These are phyloP conservation scores for Thielaviopsis populi DNA, from an alignment of 2,329 filamentous ascomycete genomes.

Conservation along the genomic window DNA sequence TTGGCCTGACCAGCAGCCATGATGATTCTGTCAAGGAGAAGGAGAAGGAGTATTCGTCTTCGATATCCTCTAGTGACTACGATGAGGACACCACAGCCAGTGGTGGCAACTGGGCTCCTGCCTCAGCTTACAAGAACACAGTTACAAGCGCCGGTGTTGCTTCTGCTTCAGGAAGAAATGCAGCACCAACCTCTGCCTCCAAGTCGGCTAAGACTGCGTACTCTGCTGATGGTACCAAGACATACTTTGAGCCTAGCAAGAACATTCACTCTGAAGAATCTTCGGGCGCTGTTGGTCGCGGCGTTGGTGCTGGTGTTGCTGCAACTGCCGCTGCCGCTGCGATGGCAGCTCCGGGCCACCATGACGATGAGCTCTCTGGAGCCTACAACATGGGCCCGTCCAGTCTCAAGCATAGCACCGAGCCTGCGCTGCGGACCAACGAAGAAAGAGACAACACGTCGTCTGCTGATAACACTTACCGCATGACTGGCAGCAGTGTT, in stretches of 20 bases:
- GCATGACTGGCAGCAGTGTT: slow-evolving; percentile 9
- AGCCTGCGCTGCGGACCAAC: slow-evolving; percentile 7
- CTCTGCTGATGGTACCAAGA: slow-evolving; percentile 7
- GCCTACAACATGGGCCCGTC: slow-evolving; percentile 2
- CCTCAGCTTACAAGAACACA: slow-evolving; percentile 6
- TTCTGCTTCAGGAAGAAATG: neutral
- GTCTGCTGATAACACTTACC: neutral
- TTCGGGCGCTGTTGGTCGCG: neutral
- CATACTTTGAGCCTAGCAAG: slow-evolving; percentile 1
- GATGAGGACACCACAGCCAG: slow-evolving; percentile 4
- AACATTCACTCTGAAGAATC: neutral
- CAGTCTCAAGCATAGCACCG: slow-evolving; percentile 2
- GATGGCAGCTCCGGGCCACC: slow-evolving; percentile 6
- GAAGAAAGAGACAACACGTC: neutral
- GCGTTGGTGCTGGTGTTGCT: neutral
- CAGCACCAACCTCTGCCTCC: neutral
- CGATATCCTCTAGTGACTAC: slow-evolving; percentile 12
- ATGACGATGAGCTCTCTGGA: slow-evolving; percentile 2
- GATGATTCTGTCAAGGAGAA: slow-evolving; percentile 1
- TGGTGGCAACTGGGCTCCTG: slow-evolving; percentile 3
- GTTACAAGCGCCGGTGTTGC: slow-evolving; percentile 5
- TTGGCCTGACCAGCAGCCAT: slow-evolving; percentile 12
- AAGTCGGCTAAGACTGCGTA: neutral
- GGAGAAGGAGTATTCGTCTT: slow-evolving; percentile 13
- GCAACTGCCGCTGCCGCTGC: neutral